Percentiles rank a stretch among this genome's conserved stretches.
Evolutionary conservation across 805 yeast species (phyloP).

Genomic region (Candida sphagnicola): DNA sequence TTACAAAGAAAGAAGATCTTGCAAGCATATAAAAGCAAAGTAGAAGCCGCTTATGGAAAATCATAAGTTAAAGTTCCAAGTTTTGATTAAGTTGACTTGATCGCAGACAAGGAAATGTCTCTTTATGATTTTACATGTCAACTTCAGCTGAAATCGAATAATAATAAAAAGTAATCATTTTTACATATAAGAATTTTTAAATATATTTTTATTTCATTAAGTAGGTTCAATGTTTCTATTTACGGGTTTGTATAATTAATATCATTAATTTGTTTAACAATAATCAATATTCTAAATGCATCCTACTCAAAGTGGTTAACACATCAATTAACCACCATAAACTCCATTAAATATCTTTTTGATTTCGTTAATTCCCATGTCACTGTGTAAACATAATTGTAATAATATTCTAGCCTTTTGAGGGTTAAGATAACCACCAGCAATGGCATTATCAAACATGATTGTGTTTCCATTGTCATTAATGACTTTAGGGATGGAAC

Average conservation of each 20-base stretch:
- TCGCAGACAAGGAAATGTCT: too few relatives aligned
- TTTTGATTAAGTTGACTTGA: too few relatives aligned
- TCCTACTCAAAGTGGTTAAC: too few relatives aligned
- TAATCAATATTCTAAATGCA: too few relatives aligned
- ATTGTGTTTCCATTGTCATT: conserved; percentile 8
- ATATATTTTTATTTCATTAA: neutral
- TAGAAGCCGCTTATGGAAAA: conserved; percentile 57
- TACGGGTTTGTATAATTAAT: neutral
- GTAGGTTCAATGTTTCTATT: neutral
- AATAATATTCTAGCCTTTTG: conserved; percentile 58
- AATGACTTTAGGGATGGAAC: conserved; percentile 33
- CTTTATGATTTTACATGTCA: neutral
- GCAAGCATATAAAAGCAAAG: conserved; percentile 59
- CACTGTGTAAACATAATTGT: conserved; percentile 50
- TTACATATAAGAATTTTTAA: too few relatives aligned
- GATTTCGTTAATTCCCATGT: conserved; percentile 35
- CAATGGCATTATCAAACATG: conserved; percentile 40
- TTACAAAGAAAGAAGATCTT: conserved; percentile 89
- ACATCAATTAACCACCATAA: conserved; percentile 41
- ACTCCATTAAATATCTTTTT: conserved; percentile 46
- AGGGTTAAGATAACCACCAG: conserved; percentile 65
- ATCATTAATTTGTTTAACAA: neutral
- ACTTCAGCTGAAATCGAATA: too few relatives aligned
- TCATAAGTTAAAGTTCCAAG: neutral
- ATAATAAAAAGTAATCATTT: too few relatives aligned